These are phyloP conservation scores for Fusarium austroafricanum DNA, from an alignment of 2,329 filamentous ascomycete species.

Conservation along the genomic window DNA sequence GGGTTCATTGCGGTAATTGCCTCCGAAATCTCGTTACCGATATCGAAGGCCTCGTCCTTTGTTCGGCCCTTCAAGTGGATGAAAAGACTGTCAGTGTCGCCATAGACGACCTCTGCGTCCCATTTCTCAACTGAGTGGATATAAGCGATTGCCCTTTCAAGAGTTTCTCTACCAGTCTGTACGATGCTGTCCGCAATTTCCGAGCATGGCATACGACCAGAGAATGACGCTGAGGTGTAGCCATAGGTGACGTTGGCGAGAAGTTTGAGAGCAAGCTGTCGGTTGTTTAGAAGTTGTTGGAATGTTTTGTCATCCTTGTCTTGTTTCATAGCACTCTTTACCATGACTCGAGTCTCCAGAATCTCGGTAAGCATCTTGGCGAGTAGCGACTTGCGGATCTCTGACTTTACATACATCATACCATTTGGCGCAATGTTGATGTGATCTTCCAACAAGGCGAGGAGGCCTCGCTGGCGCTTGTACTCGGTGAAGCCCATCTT, in stretches of 20 bases:
- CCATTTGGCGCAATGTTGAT: conserved; percentile 96
- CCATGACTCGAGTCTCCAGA: conserved; percentile 95
- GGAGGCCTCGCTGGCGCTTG: conserved; percentile 76
- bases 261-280: conserved; percentile 92
- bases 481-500: conserved; percentile 97
- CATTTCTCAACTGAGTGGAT: conserved; percentile 90
- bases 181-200: conserved; percentile 99
- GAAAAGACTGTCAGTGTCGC: conserved; percentile 96
- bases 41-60: conserved; percentile 87
- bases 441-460: conserved; percentile 83
- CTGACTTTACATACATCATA: conserved; percentile 91
- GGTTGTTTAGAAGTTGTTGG: conserved; percentile 89
- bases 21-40: conserved; percentile 91
- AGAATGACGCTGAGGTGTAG: conserved; percentile 96
- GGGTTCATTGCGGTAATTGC: conserved; percentile 91
- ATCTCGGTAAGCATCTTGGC: conserved; percentile 98
- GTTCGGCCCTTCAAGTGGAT: conserved; percentile 89
- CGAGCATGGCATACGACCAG: conserved; percentile 95
- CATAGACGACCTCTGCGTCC: conserved; percentile 97
- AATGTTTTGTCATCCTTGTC: conserved; percentile 89
- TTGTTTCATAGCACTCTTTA: conserved; percentile 95
- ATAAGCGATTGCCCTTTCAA: conserved; percentile 91
- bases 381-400: conserved; percentile 88
- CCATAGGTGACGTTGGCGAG: conserved; percentile 99
- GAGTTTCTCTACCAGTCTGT: conserved; percentile 91